Conservation (phyloP, 2,329 filamentous ascomycete species). For the Xylariaceae sp. region DNA sequence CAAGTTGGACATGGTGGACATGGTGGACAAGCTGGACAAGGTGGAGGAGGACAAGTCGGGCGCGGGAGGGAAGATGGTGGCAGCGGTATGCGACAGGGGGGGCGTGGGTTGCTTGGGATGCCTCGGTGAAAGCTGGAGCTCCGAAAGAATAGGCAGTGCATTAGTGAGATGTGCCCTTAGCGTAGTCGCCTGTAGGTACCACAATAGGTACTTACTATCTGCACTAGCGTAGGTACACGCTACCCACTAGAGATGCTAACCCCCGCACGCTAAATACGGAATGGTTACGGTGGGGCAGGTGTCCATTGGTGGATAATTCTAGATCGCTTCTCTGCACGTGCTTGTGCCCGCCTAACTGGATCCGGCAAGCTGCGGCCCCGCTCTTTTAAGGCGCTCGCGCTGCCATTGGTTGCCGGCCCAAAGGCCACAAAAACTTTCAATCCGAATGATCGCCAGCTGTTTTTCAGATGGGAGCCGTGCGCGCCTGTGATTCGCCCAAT, state of each 20-base stretch:
- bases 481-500: not conserved
- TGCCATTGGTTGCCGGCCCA: not conserved
- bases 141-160: not conserved
- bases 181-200: not conserved
- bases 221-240: not conserved
- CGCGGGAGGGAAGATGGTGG: no score
- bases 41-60: no score
- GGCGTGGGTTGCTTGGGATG: no score
- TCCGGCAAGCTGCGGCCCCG: not conserved
- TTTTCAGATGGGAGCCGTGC: not conserved
- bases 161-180: not conserved
- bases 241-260: not conserved
- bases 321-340: not conserved
- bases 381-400: not conserved
- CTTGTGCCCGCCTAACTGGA: not conserved
- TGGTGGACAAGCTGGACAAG: no score
- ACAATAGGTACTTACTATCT: not conserved
- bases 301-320: not conserved
- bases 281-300: not conserved
- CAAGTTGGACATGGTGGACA: no score
- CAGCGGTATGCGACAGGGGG: no score
- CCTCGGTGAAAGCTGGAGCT: not conserved
- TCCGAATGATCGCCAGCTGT: not conserved
- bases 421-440: not conserved
- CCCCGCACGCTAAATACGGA: not conserved